phyloP scores from a whole-genome alignment of 495 filamentous ascomycete genomes.

The Evansstolkia leycettana region DNA sequence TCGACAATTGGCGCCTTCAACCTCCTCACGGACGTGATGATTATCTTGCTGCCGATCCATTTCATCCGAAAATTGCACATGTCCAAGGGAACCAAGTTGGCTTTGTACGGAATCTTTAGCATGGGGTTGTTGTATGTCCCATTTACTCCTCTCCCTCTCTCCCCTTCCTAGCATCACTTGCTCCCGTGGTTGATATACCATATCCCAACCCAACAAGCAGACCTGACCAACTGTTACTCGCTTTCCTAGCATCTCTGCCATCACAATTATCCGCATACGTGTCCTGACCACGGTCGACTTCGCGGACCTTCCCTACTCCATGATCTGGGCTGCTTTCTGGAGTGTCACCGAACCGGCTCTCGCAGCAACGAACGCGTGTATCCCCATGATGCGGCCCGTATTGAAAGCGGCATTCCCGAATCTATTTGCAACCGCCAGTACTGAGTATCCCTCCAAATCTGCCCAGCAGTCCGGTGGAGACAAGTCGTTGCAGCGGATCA shows the following conservation, averaged over 20 bases:
- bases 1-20: constrained; percentile 17
- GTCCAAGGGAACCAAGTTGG: constrained; percentile 10
- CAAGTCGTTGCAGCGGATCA: too few relatives aligned
- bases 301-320: constrained; percentile 10
- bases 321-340: constrained; percentile 18
- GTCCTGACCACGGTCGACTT: constrained; percentile 12
- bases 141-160: not conserved
- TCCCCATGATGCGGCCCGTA: constrained; percentile 15
- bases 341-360: constrained; percentile 13
- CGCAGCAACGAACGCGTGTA: constrained; percentile 10
- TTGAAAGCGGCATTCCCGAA: constrained; percentile 11
- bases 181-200: too few relatives aligned
- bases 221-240: not conserved
- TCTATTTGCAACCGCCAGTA: too few relatives aligned
- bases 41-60: constrained; percentile 27
- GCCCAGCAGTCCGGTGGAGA: too few relatives aligned
- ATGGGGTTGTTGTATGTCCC: constrained; percentile 11
- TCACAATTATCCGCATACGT: constrained; percentile 13
- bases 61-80: constrained; percentile 26
- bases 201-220: not conserved
- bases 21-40: constrained; percentile 29
- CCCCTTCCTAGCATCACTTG: too few relatives aligned
- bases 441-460: too few relatives aligned
- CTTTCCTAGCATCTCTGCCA: constrained; percentile 10
- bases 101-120: constrained; percentile 9